Evolutionary conservation across 2,329 filamentous ascomycete genomes (phyloP), one percentile per base, ranked within the genome.

Genomic region (Emmonsiellopsis sp.): DNA sequence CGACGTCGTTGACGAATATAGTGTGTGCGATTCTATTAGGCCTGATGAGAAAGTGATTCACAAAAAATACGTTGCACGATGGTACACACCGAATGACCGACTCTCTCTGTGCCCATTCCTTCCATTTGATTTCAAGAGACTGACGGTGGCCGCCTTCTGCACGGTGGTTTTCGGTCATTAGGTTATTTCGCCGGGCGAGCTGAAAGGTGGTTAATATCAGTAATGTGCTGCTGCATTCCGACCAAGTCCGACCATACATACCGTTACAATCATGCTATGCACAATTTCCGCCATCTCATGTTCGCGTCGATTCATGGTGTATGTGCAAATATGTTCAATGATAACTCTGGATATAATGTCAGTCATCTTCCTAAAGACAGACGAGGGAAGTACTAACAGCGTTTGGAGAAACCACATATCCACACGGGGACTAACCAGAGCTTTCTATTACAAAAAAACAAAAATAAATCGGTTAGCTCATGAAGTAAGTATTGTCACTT

Each of bases 221-320:
- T 10, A 9, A 5, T 39, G 3, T 5, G 21, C 21, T 27, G 21
- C 21, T 27, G 21, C 21, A 39, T 1, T n/a, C 9, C 36, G 36
- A 39, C 13, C 9, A 10, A 39, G 13, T 39, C 5, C 2, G 10
- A 14, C 9, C 27, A 11, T 32, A 27, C 58, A 17, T 57, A 61
- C 58, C 33, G 59, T 61, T 9, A 61, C 58, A 45, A 61, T 57
- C 34, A 61, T 58, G 27, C 56, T 56, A 39, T 61, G 59, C 11
- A 60, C 55, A 13, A 61, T 57, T 34, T 60, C 58, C 10, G 59
- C 57, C 57, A 60, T 61, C 43, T 60, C 59, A 54, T 61, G 59
- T 34, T 59, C 57, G 14, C 55, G 53, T 10, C 59, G 57, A 49
- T 52, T 49, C 53, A 61, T 56, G 13, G 55, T 52, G 48, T 61